A percentile compares a stretch with the other conserved stretches of the same genome.
phyloP scores from a whole-genome alignment of 305 asterid genomes.

The Fraxinus velutina region DNA sequence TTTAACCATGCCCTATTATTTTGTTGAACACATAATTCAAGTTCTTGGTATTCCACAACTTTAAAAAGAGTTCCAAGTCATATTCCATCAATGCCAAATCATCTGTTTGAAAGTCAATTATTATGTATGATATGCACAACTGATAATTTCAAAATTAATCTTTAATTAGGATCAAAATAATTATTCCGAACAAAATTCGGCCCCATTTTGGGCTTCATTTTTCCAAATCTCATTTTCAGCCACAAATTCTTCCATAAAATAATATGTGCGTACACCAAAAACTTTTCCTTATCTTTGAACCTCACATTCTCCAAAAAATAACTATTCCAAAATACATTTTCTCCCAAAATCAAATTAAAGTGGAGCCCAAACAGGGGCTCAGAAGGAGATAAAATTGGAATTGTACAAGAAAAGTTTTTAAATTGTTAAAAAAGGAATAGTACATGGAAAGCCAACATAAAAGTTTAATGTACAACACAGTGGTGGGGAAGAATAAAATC shows the following conservation, averaged over 20 bases:
- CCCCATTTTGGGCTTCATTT: too few species aligned
- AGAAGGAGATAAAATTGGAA: not conserved
- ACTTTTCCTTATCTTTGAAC: too few species aligned
- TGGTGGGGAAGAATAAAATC: not conserved
- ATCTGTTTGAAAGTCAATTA: not conserved
- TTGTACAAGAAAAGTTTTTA: not conserved
- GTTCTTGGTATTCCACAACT: not conserved
- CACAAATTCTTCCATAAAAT: too few species aligned
- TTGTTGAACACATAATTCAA: slow-evolving; percentile 1
- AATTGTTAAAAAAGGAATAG: not conserved
- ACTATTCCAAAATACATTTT: too few species aligned
- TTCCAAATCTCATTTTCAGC: too few species aligned
- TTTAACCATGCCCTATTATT: slow-evolving; percentile 2
- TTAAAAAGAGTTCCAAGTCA: not conserved
- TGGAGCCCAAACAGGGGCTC: too few species aligned
- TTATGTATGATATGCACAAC: not conserved
- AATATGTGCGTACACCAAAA: too few species aligned
- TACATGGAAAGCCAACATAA: not conserved
- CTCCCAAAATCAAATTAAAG: too few species aligned
- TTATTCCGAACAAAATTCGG: not conserved
- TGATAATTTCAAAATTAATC: not conserved
- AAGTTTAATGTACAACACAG: not conserved
- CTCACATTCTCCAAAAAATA: too few species aligned
- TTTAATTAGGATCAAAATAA: not conserved
- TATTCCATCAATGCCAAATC: slow-evolving; percentile 3